phyloP scores from a whole-genome alignment of 2,329 filamentous ascomycete genomes.

The Cladosporium colombiae region DNA sequence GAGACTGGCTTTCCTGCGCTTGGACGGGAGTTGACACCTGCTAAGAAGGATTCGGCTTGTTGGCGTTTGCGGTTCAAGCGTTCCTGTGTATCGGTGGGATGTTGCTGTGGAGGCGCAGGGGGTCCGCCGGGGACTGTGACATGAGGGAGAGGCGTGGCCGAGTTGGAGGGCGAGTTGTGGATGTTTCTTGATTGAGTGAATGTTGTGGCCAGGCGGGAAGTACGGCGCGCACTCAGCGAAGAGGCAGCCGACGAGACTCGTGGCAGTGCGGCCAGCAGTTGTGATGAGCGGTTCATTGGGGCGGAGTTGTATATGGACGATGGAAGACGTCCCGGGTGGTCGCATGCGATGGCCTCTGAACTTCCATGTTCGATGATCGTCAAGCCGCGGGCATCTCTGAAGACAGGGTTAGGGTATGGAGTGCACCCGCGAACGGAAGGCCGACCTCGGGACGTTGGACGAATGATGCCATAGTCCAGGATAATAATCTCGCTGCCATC shows the following conservation, averaged over 20 bases:
- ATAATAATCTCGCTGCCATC: background rate
- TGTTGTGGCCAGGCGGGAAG: slow-evolving; percentile 4
- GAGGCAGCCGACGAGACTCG: slow-evolving; percentile 29
- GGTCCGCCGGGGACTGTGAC: slow-evolving; percentile 62
- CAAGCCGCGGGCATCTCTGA: background rate
- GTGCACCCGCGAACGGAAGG: background rate
- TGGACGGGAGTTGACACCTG: slow-evolving; percentile 44
- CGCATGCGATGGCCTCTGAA: background rate
- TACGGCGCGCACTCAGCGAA: slow-evolving; percentile 35
- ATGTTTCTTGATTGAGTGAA: slow-evolving; percentile 38
- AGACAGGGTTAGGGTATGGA: background rate
- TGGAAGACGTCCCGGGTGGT: background rate
- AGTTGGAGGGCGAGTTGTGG: slow-evolving; percentile 45
- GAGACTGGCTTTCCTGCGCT: slow-evolving; percentile 48
- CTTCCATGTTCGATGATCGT: background rate
- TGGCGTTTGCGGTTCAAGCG: slow-evolving; percentile 51
- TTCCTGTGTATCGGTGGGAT: slow-evolving; percentile 50
- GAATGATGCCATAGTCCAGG: background rate
- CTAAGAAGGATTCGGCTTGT: slow-evolving; percentile 52
- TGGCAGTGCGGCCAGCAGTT: slow-evolving; percentile 21
- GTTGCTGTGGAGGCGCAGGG: slow-evolving; percentile 56
- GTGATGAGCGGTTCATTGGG: slow-evolving; percentile 16
- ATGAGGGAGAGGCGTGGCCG: slow-evolving; percentile 58
- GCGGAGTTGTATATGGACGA: background rate
- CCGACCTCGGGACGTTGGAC: background rate